Conservation (phyloP, 1,284 basidiomycete genomes). For the Cutaneotrichosporon arboriforme region DNA sequence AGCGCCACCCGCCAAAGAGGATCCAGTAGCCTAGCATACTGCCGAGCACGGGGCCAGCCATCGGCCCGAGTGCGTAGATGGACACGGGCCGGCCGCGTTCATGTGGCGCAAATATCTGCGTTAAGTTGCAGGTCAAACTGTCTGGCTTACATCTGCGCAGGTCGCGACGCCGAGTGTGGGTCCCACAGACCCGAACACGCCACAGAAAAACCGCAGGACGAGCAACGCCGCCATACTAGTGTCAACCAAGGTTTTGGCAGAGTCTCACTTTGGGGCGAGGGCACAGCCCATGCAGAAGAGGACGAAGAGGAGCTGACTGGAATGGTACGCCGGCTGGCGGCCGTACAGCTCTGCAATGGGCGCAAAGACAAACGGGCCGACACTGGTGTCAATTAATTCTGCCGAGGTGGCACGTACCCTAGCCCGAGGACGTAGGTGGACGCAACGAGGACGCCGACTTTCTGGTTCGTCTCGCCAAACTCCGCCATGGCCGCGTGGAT, state of each 20-base stretch:
- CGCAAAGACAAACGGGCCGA: slow-evolving; percentile 50
- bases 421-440: slow-evolving; percentile 43
- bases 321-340: slow-evolving; percentile 46
- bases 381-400: slow-evolving; percentile 19
- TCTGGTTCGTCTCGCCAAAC: slow-evolving; percentile 33
- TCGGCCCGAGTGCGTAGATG: slow-evolving; percentile 44
- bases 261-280: slow-evolving; percentile 34
- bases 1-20: slow-evolving; percentile 40
- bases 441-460: slow-evolving; percentile 39
- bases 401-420: slow-evolving; percentile 29
- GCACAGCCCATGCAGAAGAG: slow-evolving; percentile 41
- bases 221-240: slow-evolving; percentile 37
- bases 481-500: slow-evolving; percentile 31
- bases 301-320: slow-evolving; percentile 32
- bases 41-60: slow-evolving; percentile 42
- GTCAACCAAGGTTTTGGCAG: background rate
- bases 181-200: slow-evolving; percentile 40
- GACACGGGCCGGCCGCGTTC: slow-evolving; percentile 41
- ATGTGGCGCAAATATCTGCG: slow-evolving; percentile 35
- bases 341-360: slow-evolving; percentile 51
- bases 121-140: background rate
- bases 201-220: slow-evolving; percentile 43
- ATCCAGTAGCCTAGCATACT: slow-evolving; percentile 46
- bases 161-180: slow-evolving; percentile 46
- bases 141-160: slow-evolving; percentile 38